These are phyloP conservation scores for Onygena corvina DNA, from an alignment of 2,329 filamentous ascomycete species.

Conservation along the genomic window DNA sequence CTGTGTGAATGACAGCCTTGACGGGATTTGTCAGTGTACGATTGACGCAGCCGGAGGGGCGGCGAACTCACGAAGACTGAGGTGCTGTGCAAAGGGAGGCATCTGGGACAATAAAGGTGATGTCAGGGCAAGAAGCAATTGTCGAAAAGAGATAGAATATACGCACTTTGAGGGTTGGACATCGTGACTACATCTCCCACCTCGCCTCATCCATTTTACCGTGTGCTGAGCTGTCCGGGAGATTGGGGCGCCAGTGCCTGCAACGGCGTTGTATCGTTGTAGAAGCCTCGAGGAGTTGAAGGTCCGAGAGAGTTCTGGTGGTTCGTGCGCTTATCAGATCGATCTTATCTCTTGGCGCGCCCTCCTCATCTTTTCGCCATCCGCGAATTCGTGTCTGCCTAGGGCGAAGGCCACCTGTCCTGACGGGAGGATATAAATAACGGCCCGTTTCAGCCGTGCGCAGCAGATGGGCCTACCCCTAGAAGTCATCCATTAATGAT, in stretches of 20 bases:
- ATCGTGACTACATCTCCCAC: slow-evolving; percentile 12
- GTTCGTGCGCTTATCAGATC: slow-evolving; percentile 15
- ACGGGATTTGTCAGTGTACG: slow-evolving; percentile 1
- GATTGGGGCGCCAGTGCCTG: too few relatives aligned
- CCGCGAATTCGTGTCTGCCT: slow-evolving; percentile 1
- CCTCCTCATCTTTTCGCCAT: not conserved
- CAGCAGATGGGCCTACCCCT: not conserved
- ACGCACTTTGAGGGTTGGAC: slow-evolving; percentile 15
- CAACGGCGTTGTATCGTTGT: too few relatives aligned
- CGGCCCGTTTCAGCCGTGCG: not conserved
- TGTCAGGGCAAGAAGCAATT: not conserved
- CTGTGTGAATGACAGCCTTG: slow-evolving; percentile 78
- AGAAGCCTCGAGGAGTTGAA: too few relatives aligned
- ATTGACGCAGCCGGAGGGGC: not conserved
- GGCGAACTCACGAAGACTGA: slow-evolving; percentile 13
- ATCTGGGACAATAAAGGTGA: not conserved
- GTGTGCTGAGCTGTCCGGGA: not conserved
- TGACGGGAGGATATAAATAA: not conserved
- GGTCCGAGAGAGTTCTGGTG: too few relatives aligned
- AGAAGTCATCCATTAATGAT: not conserved
- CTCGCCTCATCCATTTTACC: not conserved
- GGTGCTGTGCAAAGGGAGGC: not conserved
- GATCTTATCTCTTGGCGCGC: slow-evolving; percentile 15
- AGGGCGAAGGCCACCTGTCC: slow-evolving; percentile 1
- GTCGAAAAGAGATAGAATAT: not conserved